Conservation (phyloP, 345 rosid genomes). For the Cochlearia excelsa region DNA sequence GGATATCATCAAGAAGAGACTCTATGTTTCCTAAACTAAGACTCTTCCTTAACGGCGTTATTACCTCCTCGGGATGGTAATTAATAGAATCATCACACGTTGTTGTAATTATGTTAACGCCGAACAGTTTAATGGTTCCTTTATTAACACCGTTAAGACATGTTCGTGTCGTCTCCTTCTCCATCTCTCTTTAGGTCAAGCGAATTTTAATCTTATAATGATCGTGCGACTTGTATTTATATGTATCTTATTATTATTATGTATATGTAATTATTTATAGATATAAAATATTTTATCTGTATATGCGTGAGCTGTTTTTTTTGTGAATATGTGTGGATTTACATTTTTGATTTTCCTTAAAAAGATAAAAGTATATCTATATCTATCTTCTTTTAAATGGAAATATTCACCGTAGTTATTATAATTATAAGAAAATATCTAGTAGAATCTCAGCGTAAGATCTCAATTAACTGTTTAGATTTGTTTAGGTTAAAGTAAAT, state of each 20-base stretch:
- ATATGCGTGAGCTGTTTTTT: constrained; percentile 30
- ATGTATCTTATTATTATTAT: too few relatives aligned
- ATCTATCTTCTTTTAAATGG: constrained; percentile 19
- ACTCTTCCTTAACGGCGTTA: constrained; percentile 39
- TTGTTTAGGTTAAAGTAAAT: constrained; percentile 1
- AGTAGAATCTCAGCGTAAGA: constrained; percentile 21
- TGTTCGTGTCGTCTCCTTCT: constrained; percentile 39
- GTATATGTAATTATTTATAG: constrained; percentile 14
- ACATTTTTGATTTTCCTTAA: not conserved
- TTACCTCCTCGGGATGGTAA: constrained; percentile 14
- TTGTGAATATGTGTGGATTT: too few relatives aligned
- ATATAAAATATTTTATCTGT: constrained; percentile 8
- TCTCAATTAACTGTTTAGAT: constrained; percentile 14
- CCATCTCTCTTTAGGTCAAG: not conserved
- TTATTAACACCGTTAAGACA: constrained; percentile 37
- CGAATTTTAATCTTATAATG: too few relatives aligned
- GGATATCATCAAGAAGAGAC: not conserved
- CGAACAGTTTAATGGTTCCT: constrained; percentile 48
- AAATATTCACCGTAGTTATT: not conserved
- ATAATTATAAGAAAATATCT: constrained; percentile 16
- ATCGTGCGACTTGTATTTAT: too few relatives aligned
- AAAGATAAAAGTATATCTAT: constrained; percentile 25
- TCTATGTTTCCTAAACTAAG: constrained; percentile 45
- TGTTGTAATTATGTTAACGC: constrained; percentile 41
- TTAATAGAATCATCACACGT: constrained; percentile 7